Evolutionary conservation across 2,329 filamentous ascomycete species (phyloP), one percentile per base, ranked within the genome.

Genomic region (Gnomoniopsis smithogilvyi): DNA sequence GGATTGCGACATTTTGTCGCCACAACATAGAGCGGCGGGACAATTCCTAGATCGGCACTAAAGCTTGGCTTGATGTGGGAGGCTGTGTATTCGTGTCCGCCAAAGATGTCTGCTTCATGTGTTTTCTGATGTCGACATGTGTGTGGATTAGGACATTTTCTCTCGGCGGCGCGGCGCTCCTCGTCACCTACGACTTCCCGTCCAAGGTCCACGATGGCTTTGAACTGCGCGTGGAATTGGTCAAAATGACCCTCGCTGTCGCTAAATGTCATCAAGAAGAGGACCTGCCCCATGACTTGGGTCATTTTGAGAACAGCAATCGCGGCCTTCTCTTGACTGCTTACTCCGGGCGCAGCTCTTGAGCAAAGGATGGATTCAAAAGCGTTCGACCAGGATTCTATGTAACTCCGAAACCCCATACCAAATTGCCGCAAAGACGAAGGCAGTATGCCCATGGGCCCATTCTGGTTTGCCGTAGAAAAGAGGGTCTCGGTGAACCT

Each of bases 1-100:
- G 80, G 78, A 61, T 88, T 80, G 12, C 85, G 80, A 66, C 86
- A 89, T 67, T 87, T 88, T 7, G 83, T 87, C 7, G 83, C 86
- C n/a, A 86, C 82, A 6, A 88, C 79, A 63, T 85, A 89, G 1
- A 90, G 76, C 0, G 85, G 84, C 3, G 85, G 82, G 4, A 90
- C 78, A 56, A 90, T 83, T 19, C 86, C 86, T 12, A 87, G 70
- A 53, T 88, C 84, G 24, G 86, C 80, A 47, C 83, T 85, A 69
- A 89, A 89, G 64, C 80, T 83, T 1, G 83, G 80, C 67, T 83
- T 85, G 66, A 85, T 80, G 63, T 85, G 81, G 34, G 70, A 70
- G 0, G 80, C 73, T 7, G 74, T 74, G 59, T 78, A 79, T 34
- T 74, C 73, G 47, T 76, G 73, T 10, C 75, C 73, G 11, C 72